phyloP scores from a whole-genome alignment of 2,329 filamentous ascomycete species.

The Hortaea werneckii region DNA sequence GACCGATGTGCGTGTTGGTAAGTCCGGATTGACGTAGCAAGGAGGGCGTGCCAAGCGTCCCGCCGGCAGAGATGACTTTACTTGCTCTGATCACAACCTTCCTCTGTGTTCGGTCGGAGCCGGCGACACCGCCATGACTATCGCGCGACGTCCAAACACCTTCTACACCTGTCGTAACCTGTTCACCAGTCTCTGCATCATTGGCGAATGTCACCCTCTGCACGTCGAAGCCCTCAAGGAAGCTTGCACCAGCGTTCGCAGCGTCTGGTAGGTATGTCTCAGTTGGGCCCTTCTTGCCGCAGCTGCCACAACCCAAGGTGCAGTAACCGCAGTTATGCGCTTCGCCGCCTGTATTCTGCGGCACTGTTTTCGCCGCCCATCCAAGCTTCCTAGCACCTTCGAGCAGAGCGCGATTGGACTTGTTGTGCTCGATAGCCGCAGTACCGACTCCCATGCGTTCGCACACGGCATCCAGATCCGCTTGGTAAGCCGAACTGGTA shows the following conservation, averaged over 20 bases:
- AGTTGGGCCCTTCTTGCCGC: slow-evolving; percentile 68
- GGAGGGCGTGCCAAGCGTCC: slow-evolving; percentile 66
- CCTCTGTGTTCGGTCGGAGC: slow-evolving; percentile 42
- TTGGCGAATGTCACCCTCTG: slow-evolving; percentile 61
- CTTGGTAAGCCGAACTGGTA: slow-evolving; percentile 61
- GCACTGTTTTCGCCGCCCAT: slow-evolving; percentile 57
- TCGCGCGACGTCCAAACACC: slow-evolving; percentile 70
- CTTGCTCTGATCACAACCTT: slow-evolving; percentile 66
- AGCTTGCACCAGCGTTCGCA: slow-evolving; percentile 62
- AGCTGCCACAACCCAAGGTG: slow-evolving; percentile 49
- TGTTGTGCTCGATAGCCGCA: slow-evolving; percentile 60
- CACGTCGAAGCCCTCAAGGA: slow-evolving; percentile 72
- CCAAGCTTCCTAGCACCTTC: slow-evolving; percentile 66
- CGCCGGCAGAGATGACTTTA: slow-evolving; percentile 68
- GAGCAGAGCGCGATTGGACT: slow-evolving; percentile 59
- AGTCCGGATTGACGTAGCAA: slow-evolving; percentile 69
- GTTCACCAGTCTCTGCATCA: slow-evolving; percentile 32
- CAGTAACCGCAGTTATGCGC: slow-evolving; percentile 65
- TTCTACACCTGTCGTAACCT: slow-evolving; percentile 57
- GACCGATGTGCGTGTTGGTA: slow-evolving; percentile 71
- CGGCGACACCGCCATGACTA: slow-evolving; percentile 47
- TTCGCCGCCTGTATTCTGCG: slow-evolving; percentile 67
- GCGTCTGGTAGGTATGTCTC: slow-evolving; percentile 73
- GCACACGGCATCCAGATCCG: slow-evolving; percentile 67
- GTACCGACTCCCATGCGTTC: slow-evolving; percentile 64